Conservation (phyloP, 2,329 filamentous ascomycete genomes). For the Colletotrichum sansevieriae region DNA sequence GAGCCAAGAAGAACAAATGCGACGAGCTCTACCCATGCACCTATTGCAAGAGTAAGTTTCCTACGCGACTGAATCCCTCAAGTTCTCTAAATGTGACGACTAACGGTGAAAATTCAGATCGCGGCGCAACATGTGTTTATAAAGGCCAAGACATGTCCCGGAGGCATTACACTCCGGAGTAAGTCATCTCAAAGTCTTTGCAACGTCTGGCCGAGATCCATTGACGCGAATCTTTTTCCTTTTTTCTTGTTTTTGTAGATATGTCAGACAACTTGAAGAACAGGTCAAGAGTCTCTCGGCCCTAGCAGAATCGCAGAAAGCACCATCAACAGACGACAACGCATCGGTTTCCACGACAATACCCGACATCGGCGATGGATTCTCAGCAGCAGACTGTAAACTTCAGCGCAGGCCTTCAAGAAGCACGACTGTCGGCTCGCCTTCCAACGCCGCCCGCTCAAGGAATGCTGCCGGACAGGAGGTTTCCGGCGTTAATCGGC, state of each 20-base stretch:
- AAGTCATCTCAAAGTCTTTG: slow-evolving; percentile 23
- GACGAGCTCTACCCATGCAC: slow-evolving; percentile 49
- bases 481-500: slow-evolving; percentile 58
- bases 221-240: background rate
- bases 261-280: slow-evolving; percentile 45
- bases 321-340: slow-evolving; percentile 23
- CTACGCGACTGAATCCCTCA: background rate
- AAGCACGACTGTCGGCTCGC: slow-evolving; percentile 30
- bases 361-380: slow-evolving; percentile 24
- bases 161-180: slow-evolving; percentile 45
- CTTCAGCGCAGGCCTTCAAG: slow-evolving; percentile 26
- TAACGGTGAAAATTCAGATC: slow-evolving; percentile 30
- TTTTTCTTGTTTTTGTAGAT: slow-evolving; percentile 32
- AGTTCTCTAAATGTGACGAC: slow-evolving; percentile 3
- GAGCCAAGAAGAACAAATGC: slow-evolving; percentile 39
- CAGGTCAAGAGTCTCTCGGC: slow-evolving; percentile 44
- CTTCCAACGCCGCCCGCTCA: slow-evolving; percentile 45
- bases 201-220: background rate
- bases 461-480: slow-evolving; percentile 51
- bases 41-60: slow-evolving; percentile 56
- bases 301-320: slow-evolving; percentile 19
- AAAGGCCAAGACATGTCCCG: slow-evolving; percentile 45
- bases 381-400: slow-evolving; percentile 20
- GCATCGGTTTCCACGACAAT: slow-evolving; percentile 38
- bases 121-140: slow-evolving; percentile 47